Percentiles rank a stretch among this genome's conserved stretches.
Conservation (phyloP, 2,329 filamentous ascomycete genomes). For the Penicillium sp. region DNA sequence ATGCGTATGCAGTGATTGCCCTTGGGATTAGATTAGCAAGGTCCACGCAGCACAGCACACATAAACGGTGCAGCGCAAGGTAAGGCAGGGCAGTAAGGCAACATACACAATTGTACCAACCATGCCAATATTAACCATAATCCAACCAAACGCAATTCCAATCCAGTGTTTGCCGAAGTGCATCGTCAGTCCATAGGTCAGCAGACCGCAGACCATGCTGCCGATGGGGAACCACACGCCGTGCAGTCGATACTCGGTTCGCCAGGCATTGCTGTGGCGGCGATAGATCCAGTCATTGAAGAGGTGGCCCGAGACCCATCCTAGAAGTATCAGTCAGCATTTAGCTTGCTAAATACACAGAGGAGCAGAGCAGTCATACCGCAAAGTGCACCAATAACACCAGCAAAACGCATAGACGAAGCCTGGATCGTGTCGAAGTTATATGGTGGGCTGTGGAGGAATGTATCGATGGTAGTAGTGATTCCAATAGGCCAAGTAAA, state of each 20-base stretch:
- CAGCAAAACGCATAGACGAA: slow-evolving; percentile 43
- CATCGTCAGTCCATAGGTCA: slow-evolving; percentile 41
- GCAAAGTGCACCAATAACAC: slow-evolving; percentile 37
- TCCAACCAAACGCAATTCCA: slow-evolving; percentile 43
- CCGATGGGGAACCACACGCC: slow-evolving; percentile 40
- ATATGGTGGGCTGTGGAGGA: slow-evolving; percentile 40
- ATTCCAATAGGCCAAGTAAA: slow-evolving; percentile 46
- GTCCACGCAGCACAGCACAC: too few relatives aligned
- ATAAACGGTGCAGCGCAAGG: too few relatives aligned
- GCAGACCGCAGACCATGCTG: slow-evolving; percentile 36
- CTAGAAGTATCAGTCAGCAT: slow-evolving; percentile 14
- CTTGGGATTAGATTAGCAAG: slow-evolving; percentile 15
- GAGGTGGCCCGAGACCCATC: slow-evolving; percentile 39
- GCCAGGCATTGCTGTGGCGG: slow-evolving; percentile 28
- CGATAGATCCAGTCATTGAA: slow-evolving; percentile 42
- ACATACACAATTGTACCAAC: slow-evolving; percentile 40
- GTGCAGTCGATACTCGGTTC: slow-evolving; percentile 40
- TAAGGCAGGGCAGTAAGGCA: background rate
- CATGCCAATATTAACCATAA: slow-evolving; percentile 43
- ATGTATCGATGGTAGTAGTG: slow-evolving; percentile 40
- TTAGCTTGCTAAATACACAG: background rate
- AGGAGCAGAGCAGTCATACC: slow-evolving; percentile 22
- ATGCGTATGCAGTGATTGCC: slow-evolving; percentile 40
- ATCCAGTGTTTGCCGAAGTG: slow-evolving; percentile 41
- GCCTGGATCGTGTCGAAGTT: slow-evolving; percentile 39